phyloP scores from a whole-genome alignment of 352 stramenopile species.

The Phytopythium vexans region DNA sequence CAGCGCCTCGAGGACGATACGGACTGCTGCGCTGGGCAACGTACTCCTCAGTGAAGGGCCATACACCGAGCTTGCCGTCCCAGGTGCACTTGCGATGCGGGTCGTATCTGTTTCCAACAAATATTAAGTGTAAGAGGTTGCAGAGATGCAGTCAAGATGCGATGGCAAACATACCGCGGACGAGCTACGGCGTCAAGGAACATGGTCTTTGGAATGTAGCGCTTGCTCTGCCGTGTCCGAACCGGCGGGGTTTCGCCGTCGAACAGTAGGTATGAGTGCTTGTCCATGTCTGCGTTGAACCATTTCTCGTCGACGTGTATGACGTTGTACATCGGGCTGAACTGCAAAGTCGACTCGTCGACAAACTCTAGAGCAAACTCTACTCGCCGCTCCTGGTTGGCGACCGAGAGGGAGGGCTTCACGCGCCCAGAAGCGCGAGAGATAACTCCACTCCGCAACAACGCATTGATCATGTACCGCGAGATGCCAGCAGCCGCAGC shows the following conservation, averaged over 20 bases:
- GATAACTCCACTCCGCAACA: neutral
- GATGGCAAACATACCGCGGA: neutral
- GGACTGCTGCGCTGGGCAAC: slow-evolving; percentile 11
- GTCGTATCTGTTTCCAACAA: neutral
- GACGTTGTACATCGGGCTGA: slow-evolving; percentile 3
- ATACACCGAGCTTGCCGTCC: slow-evolving; percentile 24
- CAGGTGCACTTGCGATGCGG: slow-evolving; percentile 7
- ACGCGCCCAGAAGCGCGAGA: neutral
- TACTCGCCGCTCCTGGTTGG: neutral
- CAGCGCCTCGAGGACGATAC: slow-evolving; percentile 8
- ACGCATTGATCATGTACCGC: neutral
- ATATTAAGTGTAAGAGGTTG: neutral
- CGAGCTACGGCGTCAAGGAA: neutral
- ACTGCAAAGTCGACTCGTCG: neutral
- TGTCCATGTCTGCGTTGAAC: slow-evolving; percentile 3
- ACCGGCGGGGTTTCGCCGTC: slow-evolving; percentile 1
- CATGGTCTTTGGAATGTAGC: slow-evolving; percentile 7
- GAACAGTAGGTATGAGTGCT: slow-evolving; percentile 1
- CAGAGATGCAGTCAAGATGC: neutral
- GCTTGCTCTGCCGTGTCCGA: neutral
- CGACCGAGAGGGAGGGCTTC: neutral
- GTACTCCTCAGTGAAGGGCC: slow-evolving; percentile 12
- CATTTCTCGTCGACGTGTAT: slow-evolving; percentile 12
- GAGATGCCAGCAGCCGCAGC: neutral
- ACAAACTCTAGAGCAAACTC: neutral